Percentiles rank a stretch among this genome's conserved stretches.
phyloP scores from a whole-genome alignment of 2,329 filamentous ascomycete species.

The Colletotrichum echinochloae region DNA sequence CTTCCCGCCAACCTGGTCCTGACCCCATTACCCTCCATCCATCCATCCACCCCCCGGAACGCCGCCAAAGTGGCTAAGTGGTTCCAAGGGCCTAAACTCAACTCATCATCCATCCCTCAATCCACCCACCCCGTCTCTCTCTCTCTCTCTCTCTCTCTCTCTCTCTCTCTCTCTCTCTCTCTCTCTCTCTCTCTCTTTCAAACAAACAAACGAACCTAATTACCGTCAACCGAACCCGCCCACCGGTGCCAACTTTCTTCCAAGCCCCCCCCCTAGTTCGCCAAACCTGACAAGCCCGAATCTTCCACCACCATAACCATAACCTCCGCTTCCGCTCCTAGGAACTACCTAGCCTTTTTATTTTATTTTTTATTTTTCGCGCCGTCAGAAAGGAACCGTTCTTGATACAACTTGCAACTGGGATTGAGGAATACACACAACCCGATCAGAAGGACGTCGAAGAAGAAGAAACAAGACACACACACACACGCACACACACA shows the following conservation, averaged over 20 bases:
- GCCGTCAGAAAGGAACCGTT: slow-evolving; percentile 6
- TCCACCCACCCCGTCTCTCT: neutral
- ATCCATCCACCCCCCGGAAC: neutral
- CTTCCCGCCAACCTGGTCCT: slow-evolving; percentile 19
- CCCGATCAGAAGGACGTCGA: too few relatives aligned
- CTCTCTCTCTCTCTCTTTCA: too few relatives aligned
- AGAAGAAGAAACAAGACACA: neutral
- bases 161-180: too few relatives aligned
- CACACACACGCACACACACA: neutral
- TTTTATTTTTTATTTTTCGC: too few relatives aligned
- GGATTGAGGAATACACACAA: neutral
- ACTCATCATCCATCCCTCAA: slow-evolving; percentile 3
- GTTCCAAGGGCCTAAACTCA: slow-evolving; percentile 17
- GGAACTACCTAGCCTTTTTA: too few relatives aligned
- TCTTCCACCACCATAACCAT: neutral
- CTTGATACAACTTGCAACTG: neutral
- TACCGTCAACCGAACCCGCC: neutral
- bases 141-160: too few relatives aligned
- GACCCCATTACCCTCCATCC: neutral
- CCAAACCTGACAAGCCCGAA: slow-evolving; percentile 11
- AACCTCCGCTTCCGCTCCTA: too few relatives aligned
- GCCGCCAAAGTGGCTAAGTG: neutral
- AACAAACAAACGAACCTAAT: too few relatives aligned
- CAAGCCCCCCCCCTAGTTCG: slow-evolving; percentile 19
- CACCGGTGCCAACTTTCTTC: slow-evolving; percentile 38